These are phyloP conservation scores for Aspergillus sclerotiicarbonarius DNA, from an alignment of 495 filamentous ascomycete genomes.

Conservation along the genomic window DNA sequence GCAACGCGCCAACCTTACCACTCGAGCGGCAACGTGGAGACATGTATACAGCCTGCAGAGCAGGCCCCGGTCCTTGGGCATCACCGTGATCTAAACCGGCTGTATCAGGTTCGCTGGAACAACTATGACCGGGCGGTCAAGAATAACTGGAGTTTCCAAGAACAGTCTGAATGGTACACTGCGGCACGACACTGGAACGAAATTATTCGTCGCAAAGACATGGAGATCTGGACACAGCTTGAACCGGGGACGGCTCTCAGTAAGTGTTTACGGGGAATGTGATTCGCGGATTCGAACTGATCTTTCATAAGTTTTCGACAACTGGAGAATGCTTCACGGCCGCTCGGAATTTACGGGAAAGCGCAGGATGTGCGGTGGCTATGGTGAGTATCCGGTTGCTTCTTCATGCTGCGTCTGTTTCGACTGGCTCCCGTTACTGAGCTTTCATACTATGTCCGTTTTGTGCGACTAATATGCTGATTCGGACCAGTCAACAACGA, in stretches of 20 bases:
- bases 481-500: conserved; percentile 68
- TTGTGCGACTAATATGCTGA: conserved; percentile 20
- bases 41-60: conserved; percentile 67
- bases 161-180: conserved; percentile 65
- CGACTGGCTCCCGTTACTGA: neutral
- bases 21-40: conserved; percentile 79
- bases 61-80: conserved; percentile 63
- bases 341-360: conserved; percentile 76
- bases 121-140: conserved; percentile 74
- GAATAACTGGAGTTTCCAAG: conserved; percentile 33
- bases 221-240: conserved; percentile 73
- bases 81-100: conserved; percentile 26
- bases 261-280: conserved; percentile 35
- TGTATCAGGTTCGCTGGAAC: conserved; percentile 84
- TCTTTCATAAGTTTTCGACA: conserved; percentile 73
- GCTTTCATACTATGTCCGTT: neutral
- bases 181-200: conserved; percentile 67
- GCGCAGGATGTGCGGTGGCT: conserved; percentile 84
- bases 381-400: conserved; percentile 57
- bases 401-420: neutral
- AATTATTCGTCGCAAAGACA: conserved; percentile 51
- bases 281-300: conserved; percentile 4
- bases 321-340: conserved; percentile 91
- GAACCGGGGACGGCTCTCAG: conserved; percentile 74
- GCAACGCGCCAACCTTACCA: conserved; percentile 62